Conservation (phyloP, 352 stramenopile species). For the Phytophthora sp. region DNA sequence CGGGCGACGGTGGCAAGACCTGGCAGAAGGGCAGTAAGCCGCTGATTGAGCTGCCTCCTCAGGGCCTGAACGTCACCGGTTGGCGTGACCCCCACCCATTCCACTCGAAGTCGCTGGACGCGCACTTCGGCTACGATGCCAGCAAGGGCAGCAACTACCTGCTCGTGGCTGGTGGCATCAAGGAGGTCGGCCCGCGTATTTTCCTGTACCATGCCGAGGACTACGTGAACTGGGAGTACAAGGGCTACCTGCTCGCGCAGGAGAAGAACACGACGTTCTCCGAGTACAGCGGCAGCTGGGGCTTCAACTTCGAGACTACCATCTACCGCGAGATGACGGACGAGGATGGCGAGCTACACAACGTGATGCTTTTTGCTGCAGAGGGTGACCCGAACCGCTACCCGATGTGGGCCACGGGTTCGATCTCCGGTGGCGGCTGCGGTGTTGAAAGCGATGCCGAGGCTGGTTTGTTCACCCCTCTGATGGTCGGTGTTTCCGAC, state of each 20-base stretch:
- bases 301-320: conserved; percentile 68
- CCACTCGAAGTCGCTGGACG: conserved; percentile 53
- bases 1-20: conserved; percentile 51
- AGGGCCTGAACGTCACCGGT: conserved; percentile 53
- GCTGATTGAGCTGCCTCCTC: conserved; percentile 41
- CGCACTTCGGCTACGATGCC: conserved; percentile 22
- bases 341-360: conserved; percentile 54
- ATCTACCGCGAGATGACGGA: conserved; percentile 57
- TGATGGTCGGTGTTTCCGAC: conserved; percentile 68
- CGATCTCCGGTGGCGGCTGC: conserved; percentile 27
- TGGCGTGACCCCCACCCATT: conserved; percentile 64
- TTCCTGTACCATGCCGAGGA: conserved; percentile 60
- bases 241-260: conserved; percentile 55
- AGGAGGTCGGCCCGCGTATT: conserved; percentile 51
- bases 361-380: conserved; percentile 70
- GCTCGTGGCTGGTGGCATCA: conserved; percentile 55
- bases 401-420: conserved; percentile 67
- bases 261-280: conserved; percentile 67
- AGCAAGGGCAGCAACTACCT: conserved; percentile 53
- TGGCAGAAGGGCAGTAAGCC: conserved; percentile 58
- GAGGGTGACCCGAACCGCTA: conserved; percentile 56
- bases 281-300: conserved; percentile 53
- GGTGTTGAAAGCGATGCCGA: conserved; percentile 27
- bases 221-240: conserved; percentile 58
- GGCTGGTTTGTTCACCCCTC: conserved; percentile 48